phyloP scores from a whole-genome alignment of 1,284 basidiomycete species.

The Vanrija sp. region DNA sequence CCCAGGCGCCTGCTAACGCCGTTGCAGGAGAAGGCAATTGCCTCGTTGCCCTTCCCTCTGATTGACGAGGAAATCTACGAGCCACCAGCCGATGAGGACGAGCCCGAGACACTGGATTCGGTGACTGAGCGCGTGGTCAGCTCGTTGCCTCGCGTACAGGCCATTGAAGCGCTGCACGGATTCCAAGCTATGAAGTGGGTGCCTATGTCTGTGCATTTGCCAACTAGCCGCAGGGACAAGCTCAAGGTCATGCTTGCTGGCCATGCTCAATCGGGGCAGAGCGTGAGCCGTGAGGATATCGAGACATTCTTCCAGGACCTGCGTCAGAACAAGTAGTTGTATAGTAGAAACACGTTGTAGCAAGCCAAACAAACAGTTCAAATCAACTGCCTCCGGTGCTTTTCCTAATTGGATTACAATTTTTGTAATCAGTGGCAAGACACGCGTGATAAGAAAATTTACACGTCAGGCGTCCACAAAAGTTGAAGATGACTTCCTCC shows the following conservation, averaged over 20 bases:
- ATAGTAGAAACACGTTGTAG: too few species aligned
- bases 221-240: slow-evolving; percentile 22
- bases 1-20: not conserved
- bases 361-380: too few species aligned
- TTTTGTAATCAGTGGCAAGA: not conserved
- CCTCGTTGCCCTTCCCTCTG: slow-evolving; percentile 40
- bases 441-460: not conserved
- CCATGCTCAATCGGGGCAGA: slow-evolving; percentile 27
- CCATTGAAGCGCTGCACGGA: slow-evolving; percentile 46
- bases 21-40: slow-evolving; percentile 7
- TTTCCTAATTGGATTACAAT: too few species aligned
- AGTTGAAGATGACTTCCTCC: not conserved
- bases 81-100: slow-evolving; percentile 37
- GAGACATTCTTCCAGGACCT: slow-evolving; percentile 38
- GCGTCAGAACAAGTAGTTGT: not conserved
- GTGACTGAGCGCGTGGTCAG: slow-evolving; percentile 38
- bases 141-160: slow-evolving; percentile 40
- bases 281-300: slow-evolving; percentile 40
- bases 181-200: slow-evolving; percentile 46
- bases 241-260: slow-evolving; percentile 35
- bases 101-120: slow-evolving; percentile 42
- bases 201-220: not conserved
- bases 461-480: not conserved
- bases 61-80: slow-evolving; percentile 46
- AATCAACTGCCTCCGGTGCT: too few species aligned